Base-by-base conservation (phyloP, 1,284 basidiomycete species). In the Sutorius eximius region DNA sequence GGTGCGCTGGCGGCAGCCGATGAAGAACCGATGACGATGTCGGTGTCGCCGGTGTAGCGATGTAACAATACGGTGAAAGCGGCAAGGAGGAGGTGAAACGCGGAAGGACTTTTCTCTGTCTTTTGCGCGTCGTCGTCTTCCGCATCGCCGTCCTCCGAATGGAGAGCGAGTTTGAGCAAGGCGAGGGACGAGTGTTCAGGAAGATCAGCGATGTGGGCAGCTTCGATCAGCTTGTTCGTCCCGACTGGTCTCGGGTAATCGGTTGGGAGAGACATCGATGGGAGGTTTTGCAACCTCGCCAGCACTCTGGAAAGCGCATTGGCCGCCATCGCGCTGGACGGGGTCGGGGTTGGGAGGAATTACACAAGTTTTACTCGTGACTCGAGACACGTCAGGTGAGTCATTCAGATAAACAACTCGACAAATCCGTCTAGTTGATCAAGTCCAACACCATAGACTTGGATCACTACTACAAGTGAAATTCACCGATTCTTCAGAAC, bases 1-100 rank as follows among this genome's bases (percentile, higher is more conserved):
- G 95, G 94, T 56, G 91, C 85, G 36, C 83, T 82, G 2, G 83
- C 84, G n/a, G 83, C 78, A 1, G 88, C 85, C 18, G 91, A 90
- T 16, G 93, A 95, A 1, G 94, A 95, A 49, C 92, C 95, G 62
- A 99, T 89, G 58, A 98, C 82, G 59, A 99, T 80, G 65, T 98
- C 95, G 13, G 89, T 95, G 72, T 99, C 97, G 49, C 92, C 95
- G 0, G 97, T 98, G 76, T 95, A 98, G 41, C 97, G 82, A 77
- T 98, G 94, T 13, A 99, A 78, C 34, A 99, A 79, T 36, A 97
- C 89, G 22, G 86, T 82, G 73, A 99, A 98, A 1, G 95, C 89
- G 18, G 96, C 86, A 44, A 99, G 81, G 44, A 99, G 83, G 15
- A 99, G 80, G 69, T 98, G 94, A 72, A 95, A 97, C 2, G 91